Base-by-base conservation (phyloP, 2,329 filamentous ascomycete genomes). In the Hymenoscyphus repandus region DNA sequence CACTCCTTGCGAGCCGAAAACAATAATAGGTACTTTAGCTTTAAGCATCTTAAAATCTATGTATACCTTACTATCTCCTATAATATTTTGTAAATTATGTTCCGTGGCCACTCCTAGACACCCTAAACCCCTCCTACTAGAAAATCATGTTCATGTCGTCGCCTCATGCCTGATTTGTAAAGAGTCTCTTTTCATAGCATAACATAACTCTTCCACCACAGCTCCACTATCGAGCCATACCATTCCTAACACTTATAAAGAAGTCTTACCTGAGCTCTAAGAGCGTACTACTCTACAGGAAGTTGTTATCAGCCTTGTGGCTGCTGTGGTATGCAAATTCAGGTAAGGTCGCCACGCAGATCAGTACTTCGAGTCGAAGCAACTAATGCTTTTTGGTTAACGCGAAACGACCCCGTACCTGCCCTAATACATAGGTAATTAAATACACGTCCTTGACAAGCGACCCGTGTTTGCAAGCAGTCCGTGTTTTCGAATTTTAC, bases 21-120 rank as follows among this genome's bases (percentile, higher is more conserved):
- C 33, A 45, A 45, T 45, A 13, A 45, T 11, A 36, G 42, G 31
- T 45, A 45, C 42, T 45, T 45, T 45, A 13, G 18, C 42, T 45
- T 34, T 33, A 34, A 45, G 30, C 31, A 45, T 45, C 31, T 20
- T 13, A 45, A 45, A 45, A 18, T 45, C 42, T 45, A 27, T 45
- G 31, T 13, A 36, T 13, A 36, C 30, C 13, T 45, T 27, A 22
- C 33, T 36, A 18, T 34, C 11, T 20, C 17, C 5, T 45, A 45
- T 45, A 45, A 31, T 18, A 2, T 34, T 34, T 33, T 22, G 18
- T 45, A 34, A 45, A 30, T 45, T 45, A 36, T 34, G 31, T 45
- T 34, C 42, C 27, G n/a, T 45, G 13, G 42, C 42, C 18, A 45
- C 31, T 45, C 31, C 30, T 10, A 6, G 15, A 45, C 30, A 34